Evolutionary conservation across 139 green algal genomes (phyloP), one percentile per base, ranked within the genome.

Genomic region (Spirogloea muscicola): DNA sequence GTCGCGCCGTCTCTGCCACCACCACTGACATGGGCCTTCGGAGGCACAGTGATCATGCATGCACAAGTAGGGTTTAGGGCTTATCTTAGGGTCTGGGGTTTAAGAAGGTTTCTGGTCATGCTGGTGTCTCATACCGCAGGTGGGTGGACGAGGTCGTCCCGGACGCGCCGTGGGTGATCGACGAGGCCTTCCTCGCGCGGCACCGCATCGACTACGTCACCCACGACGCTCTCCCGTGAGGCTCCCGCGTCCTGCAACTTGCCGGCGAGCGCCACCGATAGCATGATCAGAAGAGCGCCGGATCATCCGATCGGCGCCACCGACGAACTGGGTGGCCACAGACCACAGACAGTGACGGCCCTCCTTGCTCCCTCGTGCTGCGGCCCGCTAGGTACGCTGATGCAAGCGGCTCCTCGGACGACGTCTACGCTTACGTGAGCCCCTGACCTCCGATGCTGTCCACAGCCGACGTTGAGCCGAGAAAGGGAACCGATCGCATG

Each of bases 111-210:
- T 55, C 21, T 21, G 21, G 21, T 55, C n/a, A 21, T 31, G 21
- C 46, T 55, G 21, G 21, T 55, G 21, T 31, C 9, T 25, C 4
- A 58, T 3, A 38, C n/a, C 13, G 1, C 65, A 95, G 87, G 71
- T 96, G 91, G 91, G 91, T 96, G 59, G 91, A 96, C 66, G 88
- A 96, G 75, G 87, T 96, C 1, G 38, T 96, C 0, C 62, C 62
- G 7, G 82, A 94, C 58, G 91, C 90, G 1, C 91, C 91, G 1
- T 96, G 91, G 91, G 87, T 96, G 2, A 82, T 96, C 43, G 92
- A 82, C 0, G 40, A 81, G n/a, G 90, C 91, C 18, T 96, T 96
- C 51, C 58, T 96, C 4, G 79, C 90, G n/a, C 72, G 82, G 57
- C 85, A 96, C 82, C 76, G 85, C 42, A 96, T 96, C 58, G 90